phyloP scores from a whole-genome alignment of 257 asterid genomes.

The Ballota nigra region DNA sequence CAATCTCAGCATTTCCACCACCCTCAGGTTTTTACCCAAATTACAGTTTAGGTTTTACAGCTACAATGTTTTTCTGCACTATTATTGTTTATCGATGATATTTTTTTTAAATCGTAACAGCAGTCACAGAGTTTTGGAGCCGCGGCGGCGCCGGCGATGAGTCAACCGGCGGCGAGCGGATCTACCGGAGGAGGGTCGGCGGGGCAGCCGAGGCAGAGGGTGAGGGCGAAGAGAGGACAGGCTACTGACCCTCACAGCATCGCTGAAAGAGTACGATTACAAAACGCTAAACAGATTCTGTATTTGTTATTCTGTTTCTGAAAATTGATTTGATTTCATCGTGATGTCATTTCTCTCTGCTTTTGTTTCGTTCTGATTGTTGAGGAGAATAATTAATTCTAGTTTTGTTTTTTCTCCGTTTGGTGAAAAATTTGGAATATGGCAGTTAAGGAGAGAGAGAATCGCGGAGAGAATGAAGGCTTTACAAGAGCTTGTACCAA shows the following conservation, averaged over 20 bases:
- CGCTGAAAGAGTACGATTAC: slow-evolving; percentile 77
- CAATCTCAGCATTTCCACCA: slow-evolving; percentile 62
- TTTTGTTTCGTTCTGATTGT: slow-evolving; percentile 22
- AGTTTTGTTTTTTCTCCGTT: slow-evolving; percentile 3
- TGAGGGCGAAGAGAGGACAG: slow-evolving; percentile 96
- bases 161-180: slow-evolving; percentile 52
- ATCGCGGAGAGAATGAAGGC: slow-evolving; percentile 97
- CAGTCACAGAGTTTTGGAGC: slow-evolving; percentile 48
- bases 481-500: slow-evolving; percentile 90
- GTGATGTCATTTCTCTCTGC: neutral
- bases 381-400: slow-evolving; percentile 26
- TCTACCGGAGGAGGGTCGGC: slow-evolving; percentile 54
- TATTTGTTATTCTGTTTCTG: neutral
- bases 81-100: neutral
- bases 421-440: slow-evolving; percentile 23
- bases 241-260: slow-evolving; percentile 99
- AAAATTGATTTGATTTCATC: slow-evolving; percentile 4
- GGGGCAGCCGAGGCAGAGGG: slow-evolving; percentile 77
- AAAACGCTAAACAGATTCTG: neutral
- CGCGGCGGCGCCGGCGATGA: slow-evolving; percentile 38
- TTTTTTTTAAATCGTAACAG: neutral
- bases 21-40: slow-evolving; percentile 41
- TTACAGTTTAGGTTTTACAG: neutral
- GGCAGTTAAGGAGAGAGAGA: slow-evolving; percentile 96
- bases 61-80: neutral